Percentiles rank a stretch among this genome's conserved stretches.
Conservation (phyloP, 2,329 filamentous ascomycete species). For the Ilyonectria robusta region DNA sequence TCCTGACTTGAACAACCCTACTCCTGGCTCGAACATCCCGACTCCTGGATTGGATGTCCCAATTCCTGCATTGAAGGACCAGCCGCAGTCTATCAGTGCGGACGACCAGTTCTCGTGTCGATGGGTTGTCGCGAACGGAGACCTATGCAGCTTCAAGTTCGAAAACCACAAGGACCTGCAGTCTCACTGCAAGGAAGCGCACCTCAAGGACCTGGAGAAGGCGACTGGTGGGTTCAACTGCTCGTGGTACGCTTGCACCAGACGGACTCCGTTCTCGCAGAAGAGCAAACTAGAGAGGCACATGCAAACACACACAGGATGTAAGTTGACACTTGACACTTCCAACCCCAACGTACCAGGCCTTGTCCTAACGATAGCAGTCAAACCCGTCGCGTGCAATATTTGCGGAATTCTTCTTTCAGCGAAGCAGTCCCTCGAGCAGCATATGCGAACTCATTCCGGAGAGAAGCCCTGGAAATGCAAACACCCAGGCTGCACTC, state of each 20-base stretch:
- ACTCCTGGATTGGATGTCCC: no score
- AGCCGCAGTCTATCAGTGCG: conserved; percentile 19
- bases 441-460: conserved; percentile 77
- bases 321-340: conserved; percentile 57
- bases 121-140: conserved; percentile 48
- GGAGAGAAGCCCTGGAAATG: conserved; percentile 76
- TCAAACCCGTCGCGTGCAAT: conserved; percentile 71
- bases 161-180: conserved; percentile 65
- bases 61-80: no score
- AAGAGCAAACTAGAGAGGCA: conserved; percentile 76
- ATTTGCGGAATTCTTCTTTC: conserved; percentile 73
- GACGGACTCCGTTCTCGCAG: conserved; percentile 68
- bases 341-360: conserved; percentile 20
- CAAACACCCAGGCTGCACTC: conserved; percentile 62
- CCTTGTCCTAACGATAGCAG: conserved; percentile 53
- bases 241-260: conserved; percentile 69
- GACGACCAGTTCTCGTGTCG: conserved; percentile 51
- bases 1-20: background rate
- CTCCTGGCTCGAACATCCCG: no score
- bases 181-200: conserved; percentile 66
- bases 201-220: conserved; percentile 63
- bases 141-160: conserved; percentile 55
- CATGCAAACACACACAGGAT: conserved; percentile 75
- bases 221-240: conserved; percentile 65
- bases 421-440: conserved; percentile 76